Evolutionary conservation across 352 stramenopile genomes (phyloP).

Genomic region (Phytophthora chlamydospora): DNA sequence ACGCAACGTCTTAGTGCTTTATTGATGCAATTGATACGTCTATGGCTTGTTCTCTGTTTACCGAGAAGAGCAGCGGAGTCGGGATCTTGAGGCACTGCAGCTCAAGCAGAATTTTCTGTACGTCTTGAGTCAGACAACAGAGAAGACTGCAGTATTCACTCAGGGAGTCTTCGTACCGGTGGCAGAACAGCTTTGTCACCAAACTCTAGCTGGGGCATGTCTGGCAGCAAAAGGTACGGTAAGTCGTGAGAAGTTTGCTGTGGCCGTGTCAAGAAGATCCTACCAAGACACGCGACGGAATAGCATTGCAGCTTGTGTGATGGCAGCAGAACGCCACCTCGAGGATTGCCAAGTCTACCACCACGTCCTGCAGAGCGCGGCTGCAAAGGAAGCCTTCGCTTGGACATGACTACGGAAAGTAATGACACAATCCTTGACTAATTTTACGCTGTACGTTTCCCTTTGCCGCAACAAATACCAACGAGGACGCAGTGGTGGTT

Average conservation of each 20-base stretch:
- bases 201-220: slow-evolving; percentile 72
- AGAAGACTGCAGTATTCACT: neutral
- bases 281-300: slow-evolving; percentile 65
- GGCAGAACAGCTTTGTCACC: slow-evolving; percentile 70
- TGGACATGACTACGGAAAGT: neutral
- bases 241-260: neutral
- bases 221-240: slow-evolving; percentile 14
- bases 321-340: slow-evolving; percentile 5
- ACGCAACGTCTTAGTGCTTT: neutral
- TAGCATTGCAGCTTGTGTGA: slow-evolving; percentile 59
- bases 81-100: slow-evolving; percentile 61
- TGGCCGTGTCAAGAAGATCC: neutral
- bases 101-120: slow-evolving; percentile 59
- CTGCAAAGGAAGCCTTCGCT: neutral
- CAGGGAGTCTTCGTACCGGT: slow-evolving; percentile 29
- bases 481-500: no score
- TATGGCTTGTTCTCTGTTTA: slow-evolving; percentile 7
- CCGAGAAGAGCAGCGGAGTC: slow-evolving; percentile 60
- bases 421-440: neutral
- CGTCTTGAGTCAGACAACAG: neutral
- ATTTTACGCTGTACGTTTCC: slow-evolving; percentile 3
- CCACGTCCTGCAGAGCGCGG: no score
- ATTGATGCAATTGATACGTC: neutral
- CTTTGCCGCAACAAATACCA: neutral
- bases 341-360: neutral